Base-by-base conservation (phyloP, 148 eudicot species). In the Vaccinium corymbosum region DNA sequence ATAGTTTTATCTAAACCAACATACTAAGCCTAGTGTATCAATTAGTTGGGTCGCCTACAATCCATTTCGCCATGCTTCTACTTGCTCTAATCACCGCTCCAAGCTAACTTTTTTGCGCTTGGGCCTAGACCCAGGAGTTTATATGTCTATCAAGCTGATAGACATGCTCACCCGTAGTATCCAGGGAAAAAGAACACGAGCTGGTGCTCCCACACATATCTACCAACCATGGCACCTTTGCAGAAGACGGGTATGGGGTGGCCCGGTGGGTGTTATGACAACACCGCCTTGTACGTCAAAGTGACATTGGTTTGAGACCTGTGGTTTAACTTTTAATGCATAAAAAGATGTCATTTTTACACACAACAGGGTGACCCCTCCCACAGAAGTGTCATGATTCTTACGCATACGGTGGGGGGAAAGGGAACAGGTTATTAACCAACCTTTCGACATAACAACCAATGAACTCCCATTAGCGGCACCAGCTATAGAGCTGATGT, bases 371-470 rank as follows among this genome's bases (percentile, higher is more conserved):
- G 68, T 62, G 25, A 62, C 25, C 68, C 68, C 12, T 62, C 27
- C 68, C 68, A n/a, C 68, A 62, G 27, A 62, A n/a, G 27, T 62
- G 12, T 9, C 68, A 62, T 7, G 68, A 25, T 62, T 62, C 68
- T 62, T n/a, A 62, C 27, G 13, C n/a, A 62, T 20, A 8, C 38
- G 38, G 38, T 7, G 12, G 46, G 46, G 8, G 27, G 27, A 62
- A 62, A 2, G 13, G 13, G 6, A 62, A 62, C 27, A 62, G 2
- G 68, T 62, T n/a, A 62, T 91, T 42, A 51, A 73, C 89, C 57
- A 82, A 89, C 91, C 91, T 85, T 85, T 89, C 46, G 91, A 89
- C 91, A 89, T 89, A 52, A 89, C 89, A 25, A 89, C 91, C 85
- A 89, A 85, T 12, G 91, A 89, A 83, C 89, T 89, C 20, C 91